Conservation (phyloP, 2,329 filamentous ascomycete species). For the Apiospora phragmitis region DNA sequence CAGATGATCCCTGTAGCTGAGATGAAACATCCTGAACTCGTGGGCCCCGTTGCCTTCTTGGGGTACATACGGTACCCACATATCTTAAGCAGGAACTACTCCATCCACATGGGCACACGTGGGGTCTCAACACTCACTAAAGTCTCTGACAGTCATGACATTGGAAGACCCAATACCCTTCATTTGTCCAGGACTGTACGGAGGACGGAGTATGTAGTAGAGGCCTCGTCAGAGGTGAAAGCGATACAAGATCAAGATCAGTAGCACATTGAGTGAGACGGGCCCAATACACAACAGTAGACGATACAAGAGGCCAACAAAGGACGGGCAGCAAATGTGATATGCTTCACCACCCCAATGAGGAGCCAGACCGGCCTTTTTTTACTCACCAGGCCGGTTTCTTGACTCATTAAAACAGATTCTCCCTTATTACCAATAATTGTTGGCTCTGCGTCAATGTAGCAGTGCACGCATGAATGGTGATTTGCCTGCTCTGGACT, state of each 20-base stretch:
- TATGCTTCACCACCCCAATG: neutral
- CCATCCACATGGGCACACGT: neutral
- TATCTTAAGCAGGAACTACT: neutral
- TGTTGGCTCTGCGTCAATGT: neutral
- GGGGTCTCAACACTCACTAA: neutral
- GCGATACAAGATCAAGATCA: neutral
- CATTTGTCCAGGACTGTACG: neutral
- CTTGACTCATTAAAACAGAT: neutral
- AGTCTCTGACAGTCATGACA: constrained; percentile 3
- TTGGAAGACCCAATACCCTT: neutral
- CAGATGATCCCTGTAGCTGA: neutral
- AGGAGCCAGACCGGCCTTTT: neutral
- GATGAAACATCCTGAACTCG: constrained; percentile 3
- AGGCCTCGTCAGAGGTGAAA: neutral
- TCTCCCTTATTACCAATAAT: too few species aligned
- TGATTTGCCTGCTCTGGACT: neutral
- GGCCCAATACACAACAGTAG: neutral
- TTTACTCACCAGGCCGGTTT: neutral
- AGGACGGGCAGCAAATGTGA: neutral
- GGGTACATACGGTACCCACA: neutral
- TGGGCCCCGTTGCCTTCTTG: neutral
- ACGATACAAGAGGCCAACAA: neutral
- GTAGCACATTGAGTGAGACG: neutral
- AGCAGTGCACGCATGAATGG: neutral
- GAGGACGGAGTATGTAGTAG: too few species aligned